These are phyloP conservation scores for Paraconiothyrium sp. DNA, from an alignment of 2,329 filamentous ascomycete genomes.

Conservation along the genomic window DNA sequence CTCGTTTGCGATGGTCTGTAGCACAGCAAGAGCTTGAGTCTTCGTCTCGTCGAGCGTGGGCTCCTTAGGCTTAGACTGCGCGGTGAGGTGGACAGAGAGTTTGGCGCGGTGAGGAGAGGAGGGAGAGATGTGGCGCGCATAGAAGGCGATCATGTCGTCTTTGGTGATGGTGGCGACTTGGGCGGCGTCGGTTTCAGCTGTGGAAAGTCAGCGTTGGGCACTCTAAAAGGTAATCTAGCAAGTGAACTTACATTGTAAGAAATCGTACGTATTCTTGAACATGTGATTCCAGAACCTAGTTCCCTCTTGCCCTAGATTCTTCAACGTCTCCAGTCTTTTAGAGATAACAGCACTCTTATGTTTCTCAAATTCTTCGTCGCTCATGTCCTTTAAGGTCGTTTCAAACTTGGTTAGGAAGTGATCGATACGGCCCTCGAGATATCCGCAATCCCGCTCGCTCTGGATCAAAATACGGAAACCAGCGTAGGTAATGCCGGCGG, in stretches of 20 bases:
- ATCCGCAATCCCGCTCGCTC: conserved; percentile 84
- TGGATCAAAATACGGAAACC: conserved; percentile 92
- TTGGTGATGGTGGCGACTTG: conserved; percentile 80
- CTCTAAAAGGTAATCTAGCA: background rate
- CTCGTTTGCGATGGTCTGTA: conserved; percentile 58
- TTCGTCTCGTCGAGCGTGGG: conserved; percentile 55
- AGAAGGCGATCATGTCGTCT: conserved; percentile 82
- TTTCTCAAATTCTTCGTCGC: conserved; percentile 82
- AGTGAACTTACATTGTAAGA: conserved; percentile 74
- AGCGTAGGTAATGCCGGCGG: conserved; percentile 75
- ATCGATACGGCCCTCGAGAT: conserved; percentile 88
- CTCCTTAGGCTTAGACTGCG: conserved; percentile 66
- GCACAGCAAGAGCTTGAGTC: conserved; percentile 46
- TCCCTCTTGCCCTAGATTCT: conserved; percentile 89
- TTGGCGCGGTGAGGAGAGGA: conserved; percentile 80
- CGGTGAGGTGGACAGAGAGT: conserved; percentile 82
- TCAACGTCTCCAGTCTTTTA: conserved; percentile 87
- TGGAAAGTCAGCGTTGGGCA: background rate
- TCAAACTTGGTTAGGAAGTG: conserved; percentile 78
- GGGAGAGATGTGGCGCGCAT: conserved; percentile 77
- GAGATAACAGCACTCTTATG: conserved; percentile 91
- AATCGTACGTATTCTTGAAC: conserved; percentile 86
- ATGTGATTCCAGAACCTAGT: conserved; percentile 86
- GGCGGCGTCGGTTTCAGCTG: conserved; percentile 79
- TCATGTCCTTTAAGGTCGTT: conserved; percentile 76